Conservation (phyloP, 164 flowering plant genomes). For the Macadamia tetraphylla region DNA sequence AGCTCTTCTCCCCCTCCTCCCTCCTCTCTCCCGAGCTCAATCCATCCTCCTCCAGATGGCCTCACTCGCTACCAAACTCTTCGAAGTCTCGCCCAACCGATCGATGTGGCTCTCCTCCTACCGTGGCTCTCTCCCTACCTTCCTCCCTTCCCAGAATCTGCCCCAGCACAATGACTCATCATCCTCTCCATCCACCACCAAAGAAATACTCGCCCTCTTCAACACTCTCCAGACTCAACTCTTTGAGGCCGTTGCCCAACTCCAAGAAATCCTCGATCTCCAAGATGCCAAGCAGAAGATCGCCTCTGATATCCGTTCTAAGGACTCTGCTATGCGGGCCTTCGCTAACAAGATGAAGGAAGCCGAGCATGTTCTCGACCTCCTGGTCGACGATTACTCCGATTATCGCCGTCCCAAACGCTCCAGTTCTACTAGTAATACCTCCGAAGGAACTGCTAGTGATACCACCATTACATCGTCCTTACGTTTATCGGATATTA, state of each 20-base stretch:
- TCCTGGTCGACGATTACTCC: slow-evolving; percentile 79
- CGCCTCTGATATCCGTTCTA: slow-evolving; percentile 46
- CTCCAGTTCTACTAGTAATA: slow-evolving; percentile 12
- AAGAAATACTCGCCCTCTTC: slow-evolving; percentile 58
- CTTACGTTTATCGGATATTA: slow-evolving; percentile 55
- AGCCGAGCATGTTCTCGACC: slow-evolving; percentile 70
- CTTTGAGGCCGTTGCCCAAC: slow-evolving; percentile 80
- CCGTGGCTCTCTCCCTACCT: slow-evolving; percentile 71
- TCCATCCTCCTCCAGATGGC: slow-evolving; percentile 80
- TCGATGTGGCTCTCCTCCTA: slow-evolving; percentile 64
- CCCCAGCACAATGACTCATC: slow-evolving; percentile 12
- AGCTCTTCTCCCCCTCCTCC: slow-evolving; percentile 76
- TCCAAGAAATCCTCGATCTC: slow-evolving; percentile 86
- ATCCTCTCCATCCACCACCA: slow-evolving; percentile 46
- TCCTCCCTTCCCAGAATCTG: slow-evolving; percentile 50
- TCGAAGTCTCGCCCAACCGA: slow-evolving; percentile 78
- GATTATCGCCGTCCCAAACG: slow-evolving; percentile 62
- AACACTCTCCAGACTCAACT: slow-evolving; percentile 74
- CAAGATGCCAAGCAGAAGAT: slow-evolving; percentile 62
- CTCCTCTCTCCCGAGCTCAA: slow-evolving; percentile 89
- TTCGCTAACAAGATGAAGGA: slow-evolving; percentile 71
- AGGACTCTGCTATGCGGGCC: slow-evolving; percentile 50
- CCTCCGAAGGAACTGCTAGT: slow-evolving; percentile 12
- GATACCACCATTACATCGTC: slow-evolving; percentile 42
- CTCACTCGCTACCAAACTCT: slow-evolving; percentile 67